phyloP scores from a whole-genome alignment of 2,329 filamentous ascomycete genomes.

The Diatrype stigma region DNA sequence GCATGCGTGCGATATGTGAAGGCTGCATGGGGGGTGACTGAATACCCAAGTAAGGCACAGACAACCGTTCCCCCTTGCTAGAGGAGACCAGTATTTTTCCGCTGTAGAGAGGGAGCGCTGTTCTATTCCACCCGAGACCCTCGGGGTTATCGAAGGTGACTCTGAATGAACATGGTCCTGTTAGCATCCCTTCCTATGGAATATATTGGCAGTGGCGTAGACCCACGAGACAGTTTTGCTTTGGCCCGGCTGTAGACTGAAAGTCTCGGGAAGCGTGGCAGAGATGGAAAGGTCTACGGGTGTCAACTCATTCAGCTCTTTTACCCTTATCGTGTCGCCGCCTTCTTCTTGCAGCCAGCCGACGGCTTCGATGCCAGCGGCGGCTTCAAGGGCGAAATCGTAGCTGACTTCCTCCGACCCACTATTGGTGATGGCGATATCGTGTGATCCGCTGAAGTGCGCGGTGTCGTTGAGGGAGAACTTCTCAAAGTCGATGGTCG shows the following conservation, averaged over 20 bases:
- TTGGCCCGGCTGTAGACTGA: conserved; percentile 21
- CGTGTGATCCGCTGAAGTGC: conserved; percentile 27
- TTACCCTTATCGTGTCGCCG: conserved; percentile 8
- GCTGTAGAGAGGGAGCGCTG: conserved; percentile 29
- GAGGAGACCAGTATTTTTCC: conserved; percentile 29
- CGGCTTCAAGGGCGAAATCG: conserved; percentile 22
- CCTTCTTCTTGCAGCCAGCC: conserved; percentile 8
- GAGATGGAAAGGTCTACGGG: conserved; percentile 14
- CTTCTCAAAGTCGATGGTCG: conserved; percentile 33
- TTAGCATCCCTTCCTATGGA: background rate
- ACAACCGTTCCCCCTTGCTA: conserved; percentile 27
- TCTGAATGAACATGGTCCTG: conserved; percentile 7
- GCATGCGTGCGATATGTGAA: background rate
- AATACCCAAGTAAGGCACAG: conserved; percentile 30
- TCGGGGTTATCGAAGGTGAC: conserved; percentile 27
- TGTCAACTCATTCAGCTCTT: conserved; percentile 16
- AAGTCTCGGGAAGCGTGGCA: conserved; percentile 16
- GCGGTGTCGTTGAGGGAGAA: conserved; percentile 42
- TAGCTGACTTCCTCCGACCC: conserved; percentile 31
- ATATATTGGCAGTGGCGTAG: background rate
- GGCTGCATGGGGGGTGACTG: background rate
- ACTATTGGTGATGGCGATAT: conserved; percentile 31
- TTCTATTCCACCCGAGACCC: conserved; percentile 22
- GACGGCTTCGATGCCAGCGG: conserved; percentile 33
- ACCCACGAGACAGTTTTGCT: conserved; percentile 20